Evolutionary conservation across 495 filamentous ascomycete species (phyloP), one percentile per base, ranked within the genome.

Genomic region (Penicillium angulare): DNA sequence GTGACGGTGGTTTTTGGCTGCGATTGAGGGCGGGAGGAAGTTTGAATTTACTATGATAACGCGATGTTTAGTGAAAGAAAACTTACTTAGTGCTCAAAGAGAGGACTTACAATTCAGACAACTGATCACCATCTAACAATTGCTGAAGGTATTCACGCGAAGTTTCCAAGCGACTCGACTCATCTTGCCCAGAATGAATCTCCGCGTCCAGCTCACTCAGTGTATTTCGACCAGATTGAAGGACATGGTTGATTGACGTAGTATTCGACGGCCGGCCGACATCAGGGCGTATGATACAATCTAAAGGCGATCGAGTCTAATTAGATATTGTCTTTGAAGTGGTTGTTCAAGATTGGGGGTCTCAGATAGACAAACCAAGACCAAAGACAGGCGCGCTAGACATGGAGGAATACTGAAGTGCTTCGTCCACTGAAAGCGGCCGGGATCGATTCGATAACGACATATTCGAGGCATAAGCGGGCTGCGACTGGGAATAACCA

Each of bases 401-500:
- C 66, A 97, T 86, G 2, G 93, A 92, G 13, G 95, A 92, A 69
- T 86, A 96, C 29, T 90, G 89, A 35, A 99, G 74, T 8, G 92
- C 92, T 61, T 97, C 89, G 49, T 89, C 83, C 10, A 97, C 84
- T 33, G 69, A 79, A 35, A 85, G 72, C 17, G 82, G 73, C 41
- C 78, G 71, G 18, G 61, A 54, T 40, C 54, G 64, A 20, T 54
- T 66, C 55, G 60, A 66, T 13, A 55, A 39, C 9, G 66, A 32
- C 40, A 64, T 68, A 56, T 55, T 61, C n/a, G 59, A 21, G 26
- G 47, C 40, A 59, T 69, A 56, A 18, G 47, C 39, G 34, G 58
- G 61, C 40, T 65, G 59, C 40, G 64, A 50, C 47, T 71, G 66
- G 21, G 55, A 43, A 63, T 64, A 56, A 60, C 65, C 64, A 54